Evolutionary conservation across 1,284 basidiomycete genomes (phyloP).

Genomic region (Lentinus polychrous): DNA sequence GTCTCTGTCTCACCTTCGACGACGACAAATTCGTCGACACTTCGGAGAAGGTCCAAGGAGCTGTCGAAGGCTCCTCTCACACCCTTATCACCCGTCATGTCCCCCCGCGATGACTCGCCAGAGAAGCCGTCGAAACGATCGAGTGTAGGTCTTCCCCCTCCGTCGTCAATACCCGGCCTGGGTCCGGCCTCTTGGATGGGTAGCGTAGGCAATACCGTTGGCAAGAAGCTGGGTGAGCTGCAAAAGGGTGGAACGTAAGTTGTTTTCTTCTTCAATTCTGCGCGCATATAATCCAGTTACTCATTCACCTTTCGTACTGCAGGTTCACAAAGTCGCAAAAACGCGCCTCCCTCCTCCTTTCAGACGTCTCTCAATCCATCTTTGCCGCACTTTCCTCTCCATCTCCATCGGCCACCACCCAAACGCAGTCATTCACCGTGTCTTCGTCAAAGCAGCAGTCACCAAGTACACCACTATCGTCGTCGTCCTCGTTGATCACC

Average conservation of each 20-base stretch:
- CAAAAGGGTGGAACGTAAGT: conserved; percentile 49
- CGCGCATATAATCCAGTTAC: conserved; percentile 1
- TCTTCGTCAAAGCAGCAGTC: conserved; percentile 8
- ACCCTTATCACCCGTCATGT: background rate
- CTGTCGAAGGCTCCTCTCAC: conserved; percentile 2
- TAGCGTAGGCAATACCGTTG: conserved; percentile 35
- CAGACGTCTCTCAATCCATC: conserved; percentile 56
- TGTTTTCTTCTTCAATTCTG: conserved; percentile 7
- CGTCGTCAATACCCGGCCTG: conserved; percentile 27
- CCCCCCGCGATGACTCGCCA: background rate
- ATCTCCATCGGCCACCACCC: conserved; percentile 14
- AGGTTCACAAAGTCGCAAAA: conserved; percentile 60
- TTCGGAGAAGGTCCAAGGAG: conserved; percentile 5
- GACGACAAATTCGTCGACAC: background rate
- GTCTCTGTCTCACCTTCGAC: conserved; percentile 4
- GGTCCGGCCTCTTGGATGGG: conserved; percentile 38
- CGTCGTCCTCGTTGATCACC: conserved; percentile 9
- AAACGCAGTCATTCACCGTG: background rate
- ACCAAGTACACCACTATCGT: conserved; percentile 16
- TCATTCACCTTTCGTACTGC: conserved; percentile 2
- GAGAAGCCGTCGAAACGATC: background rate
- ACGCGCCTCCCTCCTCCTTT: conserved; percentile 57
- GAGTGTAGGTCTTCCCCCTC: conserved; percentile 18
- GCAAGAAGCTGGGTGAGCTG: conserved; percentile 56
- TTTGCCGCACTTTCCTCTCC: conserved; percentile 40